These are phyloP conservation scores for Blastobotrys serpentis DNA, from an alignment of 1,139 yeast species.

Conservation along the genomic window DNA sequence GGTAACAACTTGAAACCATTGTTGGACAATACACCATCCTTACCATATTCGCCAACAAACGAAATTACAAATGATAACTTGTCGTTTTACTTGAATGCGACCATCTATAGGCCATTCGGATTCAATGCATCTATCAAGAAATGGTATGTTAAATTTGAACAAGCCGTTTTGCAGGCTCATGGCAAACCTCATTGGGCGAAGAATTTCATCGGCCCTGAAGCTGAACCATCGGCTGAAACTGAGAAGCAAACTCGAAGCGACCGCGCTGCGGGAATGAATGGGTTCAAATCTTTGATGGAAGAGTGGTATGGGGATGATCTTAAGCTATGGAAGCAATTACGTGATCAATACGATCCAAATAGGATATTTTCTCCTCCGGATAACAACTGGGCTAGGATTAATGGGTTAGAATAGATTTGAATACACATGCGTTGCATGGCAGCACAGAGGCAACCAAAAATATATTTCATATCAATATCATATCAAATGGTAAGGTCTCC, in stretches of 20 bases:
- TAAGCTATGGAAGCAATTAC: constrained; percentile 54
- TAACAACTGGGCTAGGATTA: constrained; percentile 72
- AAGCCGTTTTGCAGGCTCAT: constrained; percentile 67
- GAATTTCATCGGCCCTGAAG: constrained; percentile 72
- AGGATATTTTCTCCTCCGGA: constrained; percentile 68
- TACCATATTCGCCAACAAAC: constrained; percentile 47
- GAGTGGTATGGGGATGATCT: constrained; percentile 83
- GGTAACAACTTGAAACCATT: constrained; percentile 83
- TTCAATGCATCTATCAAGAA: constrained; percentile 68
- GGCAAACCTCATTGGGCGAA: constrained; percentile 99
- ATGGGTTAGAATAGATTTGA: constrained; percentile 54
- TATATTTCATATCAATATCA: too few relatives aligned
- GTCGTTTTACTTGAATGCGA: constrained; percentile 86
- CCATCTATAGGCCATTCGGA: constrained; percentile 91
- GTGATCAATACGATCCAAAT: constrained; percentile 72
- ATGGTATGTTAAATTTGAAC: constrained; percentile 86
- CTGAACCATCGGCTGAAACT: constrained; percentile 10
- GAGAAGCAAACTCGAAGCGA: constrained; percentile 10
- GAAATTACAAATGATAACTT: constrained; percentile 66
- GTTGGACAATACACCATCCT: constrained; percentile 73
- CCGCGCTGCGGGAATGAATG: constrained; percentile 57
- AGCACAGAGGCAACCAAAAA: too few relatives aligned
- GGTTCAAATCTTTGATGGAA: constrained; percentile 64
- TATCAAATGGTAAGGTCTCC: too few relatives aligned
- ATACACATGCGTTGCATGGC: too few relatives aligned